Percentiles rank a stretch among this genome's conserved stretches.
These are phyloP conservation scores for Botrytis pseudocinerea DNA, from an alignment of 2,329 filamentous ascomycete genomes.

Conservation along the genomic window DNA sequence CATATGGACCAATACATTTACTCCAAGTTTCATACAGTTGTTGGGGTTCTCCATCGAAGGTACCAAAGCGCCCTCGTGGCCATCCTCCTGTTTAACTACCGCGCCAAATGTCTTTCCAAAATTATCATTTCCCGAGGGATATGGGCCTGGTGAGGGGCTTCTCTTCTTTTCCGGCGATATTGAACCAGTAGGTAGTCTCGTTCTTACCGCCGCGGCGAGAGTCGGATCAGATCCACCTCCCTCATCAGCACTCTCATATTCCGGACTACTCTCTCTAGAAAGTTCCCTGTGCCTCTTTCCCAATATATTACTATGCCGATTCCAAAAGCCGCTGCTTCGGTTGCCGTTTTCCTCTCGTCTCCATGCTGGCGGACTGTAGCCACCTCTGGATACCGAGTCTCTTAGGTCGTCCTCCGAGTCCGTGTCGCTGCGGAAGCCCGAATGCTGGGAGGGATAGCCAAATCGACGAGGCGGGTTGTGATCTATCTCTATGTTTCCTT, in stretches of 20 bases:
- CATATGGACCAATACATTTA: conserved; percentile 22
- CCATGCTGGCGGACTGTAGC: conserved; percentile 68
- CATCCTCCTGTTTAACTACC: conserved; percentile 37
- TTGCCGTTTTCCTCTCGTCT: conserved; percentile 49
- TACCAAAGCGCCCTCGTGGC: conserved; percentile 27
- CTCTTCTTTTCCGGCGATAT: conserved; percentile 58
- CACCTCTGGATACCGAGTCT: conserved; percentile 50
- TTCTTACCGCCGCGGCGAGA: conserved; percentile 36
- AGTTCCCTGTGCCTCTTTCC: conserved; percentile 50
- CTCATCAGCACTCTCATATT: conserved; percentile 58
- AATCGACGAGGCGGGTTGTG: conserved; percentile 47
- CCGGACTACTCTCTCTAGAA: conserved; percentile 60
- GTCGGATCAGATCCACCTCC: conserved; percentile 43
- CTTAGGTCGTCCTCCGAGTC: conserved; percentile 41
- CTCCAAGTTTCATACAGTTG: conserved; percentile 49
- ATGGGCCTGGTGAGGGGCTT: conserved; percentile 54
- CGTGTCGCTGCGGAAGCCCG: conserved; percentile 58
- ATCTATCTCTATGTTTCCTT: conserved; percentile 45
- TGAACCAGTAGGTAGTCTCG: conserved; percentile 50
- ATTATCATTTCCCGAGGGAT: conserved; percentile 41
- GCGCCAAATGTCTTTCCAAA: conserved; percentile 44
- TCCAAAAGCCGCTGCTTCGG: conserved; percentile 48
- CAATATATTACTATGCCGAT: conserved; percentile 52
- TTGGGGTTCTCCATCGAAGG: conserved; percentile 42
- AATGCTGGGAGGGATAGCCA: conserved; percentile 58